Base-by-base conservation (phyloP, 192 early-diverging fungal species). In the Powellomyces hirtus region DNA sequence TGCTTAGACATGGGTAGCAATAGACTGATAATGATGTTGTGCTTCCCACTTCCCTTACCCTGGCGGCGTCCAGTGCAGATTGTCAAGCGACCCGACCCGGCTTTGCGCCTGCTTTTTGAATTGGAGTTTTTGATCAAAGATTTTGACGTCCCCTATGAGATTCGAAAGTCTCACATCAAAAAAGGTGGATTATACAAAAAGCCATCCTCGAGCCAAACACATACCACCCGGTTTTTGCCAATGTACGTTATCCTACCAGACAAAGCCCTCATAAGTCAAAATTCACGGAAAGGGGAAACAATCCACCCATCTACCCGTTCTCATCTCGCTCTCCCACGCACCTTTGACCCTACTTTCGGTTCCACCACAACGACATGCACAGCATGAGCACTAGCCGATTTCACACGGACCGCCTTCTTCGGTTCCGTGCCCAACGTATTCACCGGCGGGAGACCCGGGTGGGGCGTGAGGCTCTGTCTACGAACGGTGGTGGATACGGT, bases 121-220 rank as follows among this genome's bases (percentile, higher is more conserved):
- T 10, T 62, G 31, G 36, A 70, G 36, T 59, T 49, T 62, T 29
- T 70, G 44, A 13, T 62, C 45, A 38, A 62, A 52, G 24, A 38
- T 55, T 2, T 56, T 16, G 3, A 55, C 52, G 55, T 56, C 13
- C 6, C 76, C 77, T 14, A 77, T 73, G 38, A 68, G 1, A 79
- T 81, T 5, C n/a, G 22, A 53, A 82, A 79, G 30, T 64, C 60
- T n/a, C 24, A 72, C 37, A 71, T 75, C 74, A 1, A 81, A 77
- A 29, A 85, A 33, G 26, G 10, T 56, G 40, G 40, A n/a, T 42
- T 13, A n/a, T 10, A n/a, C 11, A n/a, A 42, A 13, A 42, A 42
- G 40, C n/a, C n/a, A n/a, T n/a, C n/a, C n/a, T n/a, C n/a, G n/a
- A n/a, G n/a, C n/a, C n/a, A n/a, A n/a, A n/a, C n/a, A n/a, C n/a